Conservation (phyloP, 2,329 filamentous ascomycete genomes). For the Sporothrix mexicana region DNA sequence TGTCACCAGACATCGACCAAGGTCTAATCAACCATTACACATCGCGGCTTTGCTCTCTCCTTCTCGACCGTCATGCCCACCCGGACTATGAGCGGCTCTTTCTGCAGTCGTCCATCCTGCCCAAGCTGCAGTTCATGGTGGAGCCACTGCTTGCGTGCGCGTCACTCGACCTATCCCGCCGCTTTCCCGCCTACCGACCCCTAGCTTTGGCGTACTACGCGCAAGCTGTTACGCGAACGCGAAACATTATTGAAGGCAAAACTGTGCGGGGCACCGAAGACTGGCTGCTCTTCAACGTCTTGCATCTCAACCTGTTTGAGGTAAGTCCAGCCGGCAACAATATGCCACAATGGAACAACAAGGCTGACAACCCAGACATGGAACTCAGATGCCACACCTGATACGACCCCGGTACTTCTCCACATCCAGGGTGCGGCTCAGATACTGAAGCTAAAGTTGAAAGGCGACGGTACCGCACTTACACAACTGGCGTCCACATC, state of each 20-base stretch:
- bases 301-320: slow-evolving; percentile 21
- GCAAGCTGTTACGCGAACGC: slow-evolving; percentile 20
- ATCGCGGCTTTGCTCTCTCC: slow-evolving; percentile 21
- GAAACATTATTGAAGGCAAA: slow-evolving; percentile 3
- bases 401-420: not conserved
- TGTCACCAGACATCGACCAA: slow-evolving; percentile 10
- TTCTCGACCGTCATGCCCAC: slow-evolving; percentile 22
- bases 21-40: slow-evolving; percentile 23
- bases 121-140: slow-evolving; percentile 24
- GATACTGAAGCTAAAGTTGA: slow-evolving; percentile 21
- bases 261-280: slow-evolving; percentile 20
- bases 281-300: slow-evolving; percentile 25
- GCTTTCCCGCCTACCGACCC: slow-evolving; percentile 19
- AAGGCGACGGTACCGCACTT: not conserved
- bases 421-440: slow-evolving; percentile 23
- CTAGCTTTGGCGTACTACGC: slow-evolving; percentile 19
- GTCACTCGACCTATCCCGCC: slow-evolving; percentile 22
- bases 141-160: slow-evolving; percentile 25
- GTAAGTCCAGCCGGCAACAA: not conserved
- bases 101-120: slow-evolving; percentile 24
- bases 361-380: not conserved
- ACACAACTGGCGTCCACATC: not conserved
- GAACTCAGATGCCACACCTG: not conserved
- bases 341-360: not conserved
- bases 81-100: slow-evolving; percentile 18